Percentiles rank a stretch among this genome's conserved stretches.
These are phyloP conservation scores for Apiotrichum laibachii DNA, from an alignment of 1,284 basidiomycete genomes.

Conservation along the genomic window DNA sequence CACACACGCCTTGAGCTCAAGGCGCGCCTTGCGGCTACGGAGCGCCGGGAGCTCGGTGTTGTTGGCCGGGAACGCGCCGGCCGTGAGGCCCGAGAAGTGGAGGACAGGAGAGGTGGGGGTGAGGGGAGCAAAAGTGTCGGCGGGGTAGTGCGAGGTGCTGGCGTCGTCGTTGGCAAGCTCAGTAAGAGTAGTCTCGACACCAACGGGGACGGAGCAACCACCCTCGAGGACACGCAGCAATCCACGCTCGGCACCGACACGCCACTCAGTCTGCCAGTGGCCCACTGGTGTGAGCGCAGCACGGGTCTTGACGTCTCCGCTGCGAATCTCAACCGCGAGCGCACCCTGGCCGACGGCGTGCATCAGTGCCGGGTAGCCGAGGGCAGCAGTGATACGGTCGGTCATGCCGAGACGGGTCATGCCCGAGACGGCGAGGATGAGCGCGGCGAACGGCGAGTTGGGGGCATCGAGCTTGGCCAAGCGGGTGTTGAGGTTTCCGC, in stretches of 20 bases:
- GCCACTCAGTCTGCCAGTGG: slow-evolving; percentile 73
- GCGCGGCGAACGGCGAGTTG: slow-evolving; percentile 73
- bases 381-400: slow-evolving; percentile 74
- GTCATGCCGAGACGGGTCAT: slow-evolving; percentile 76
- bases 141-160: slow-evolving; percentile 15
- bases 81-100: slow-evolving; percentile 44
- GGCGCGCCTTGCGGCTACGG: slow-evolving; percentile 40
- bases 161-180: slow-evolving; percentile 24
- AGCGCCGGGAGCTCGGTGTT: slow-evolving; percentile 21
- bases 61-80: slow-evolving; percentile 15
- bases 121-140: slow-evolving; percentile 23
- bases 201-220: slow-evolving; percentile 96
- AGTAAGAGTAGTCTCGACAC: slow-evolving; percentile 61
- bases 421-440: slow-evolving; percentile 92
- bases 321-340: slow-evolving; percentile 80
- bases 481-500: slow-evolving; percentile 65
- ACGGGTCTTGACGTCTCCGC: slow-evolving; percentile 63
- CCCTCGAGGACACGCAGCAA: slow-evolving; percentile 86
- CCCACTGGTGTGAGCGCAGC: slow-evolving; percentile 66
- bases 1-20: slow-evolving; percentile 72
- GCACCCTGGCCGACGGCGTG: slow-evolving; percentile 95
- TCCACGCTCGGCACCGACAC: slow-evolving; percentile 77
- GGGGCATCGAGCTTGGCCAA: slow-evolving; percentile 85
- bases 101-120: slow-evolving; percentile 36
- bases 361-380: slow-evolving; percentile 71